These are phyloP conservation scores for Fusarium caatingaense DNA, from an alignment of 2,329 filamentous ascomycete genomes.

Conservation along the genomic window DNA sequence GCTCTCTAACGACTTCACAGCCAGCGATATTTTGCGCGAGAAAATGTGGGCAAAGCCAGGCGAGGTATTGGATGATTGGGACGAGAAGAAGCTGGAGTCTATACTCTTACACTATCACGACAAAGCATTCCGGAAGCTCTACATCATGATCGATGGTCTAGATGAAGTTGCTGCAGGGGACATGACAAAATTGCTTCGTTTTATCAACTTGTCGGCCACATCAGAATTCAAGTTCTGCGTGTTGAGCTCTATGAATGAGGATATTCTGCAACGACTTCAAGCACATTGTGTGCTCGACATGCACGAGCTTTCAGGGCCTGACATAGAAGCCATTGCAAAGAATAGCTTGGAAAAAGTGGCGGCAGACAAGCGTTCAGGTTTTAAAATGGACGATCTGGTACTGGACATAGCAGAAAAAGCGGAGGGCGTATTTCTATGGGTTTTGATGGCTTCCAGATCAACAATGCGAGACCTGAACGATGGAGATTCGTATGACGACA, in stretches of 20 bases:
- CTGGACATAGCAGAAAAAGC: neutral
- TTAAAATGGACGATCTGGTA: neutral
- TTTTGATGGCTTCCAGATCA: neutral
- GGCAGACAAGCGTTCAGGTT: fast-evolving
- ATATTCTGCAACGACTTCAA: neutral
- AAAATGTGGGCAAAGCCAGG: neutral
- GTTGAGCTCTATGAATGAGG: neutral
- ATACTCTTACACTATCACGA: neutral
- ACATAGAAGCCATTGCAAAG: neutral
- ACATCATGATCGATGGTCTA: slow-evolving; percentile 5
- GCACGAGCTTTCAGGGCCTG: neutral
- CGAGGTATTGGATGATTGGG: neutral
- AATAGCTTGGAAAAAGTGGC: neutral
- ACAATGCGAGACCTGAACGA: slow-evolving; percentile 5
- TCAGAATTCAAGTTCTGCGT: slow-evolving; percentile 2
- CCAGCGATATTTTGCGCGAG: neutral
- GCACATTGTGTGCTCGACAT: neutral
- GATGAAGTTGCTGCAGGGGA: neutral
- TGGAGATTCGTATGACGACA: neutral
- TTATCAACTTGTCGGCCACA: neutral
- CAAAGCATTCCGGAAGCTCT: neutral
- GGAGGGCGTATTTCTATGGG: slow-evolving; percentile 12
- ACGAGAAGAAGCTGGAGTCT: neutral
- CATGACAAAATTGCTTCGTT: neutral
- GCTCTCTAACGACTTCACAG: neutral